Evolutionary conservation across 192 early-diverging fungal genomes (phyloP), one percentile per base, ranked within the genome.

Genomic region (Backusella liffmaniae): DNA sequence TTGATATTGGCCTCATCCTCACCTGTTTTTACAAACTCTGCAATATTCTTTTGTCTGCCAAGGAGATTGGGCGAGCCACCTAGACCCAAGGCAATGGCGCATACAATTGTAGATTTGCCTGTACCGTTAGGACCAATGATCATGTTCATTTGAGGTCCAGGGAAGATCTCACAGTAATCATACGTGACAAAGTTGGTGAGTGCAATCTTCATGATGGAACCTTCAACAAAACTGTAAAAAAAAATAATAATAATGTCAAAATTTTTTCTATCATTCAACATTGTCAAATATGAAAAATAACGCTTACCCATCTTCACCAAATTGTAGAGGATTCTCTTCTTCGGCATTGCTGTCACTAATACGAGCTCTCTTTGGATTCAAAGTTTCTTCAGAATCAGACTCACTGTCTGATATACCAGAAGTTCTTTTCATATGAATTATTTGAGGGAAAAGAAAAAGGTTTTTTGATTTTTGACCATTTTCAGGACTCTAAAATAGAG

Each of bases 131-230:
- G 94, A 29, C 95, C 96, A 66, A 98, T 94, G 36, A 99, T 94
- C 98, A 99, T 99, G 82, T 99, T 99, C 80, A 99, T 87, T 74
- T 96, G 89, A 0, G 96, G 96, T 0, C 98, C 98, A 1, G 98
- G 97, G 7, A 56, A 78, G 69, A 97, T 91, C 66, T 96, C 91
- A 70, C 93, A 92, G 10, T 82, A 82, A 74, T 96, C 92, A 81
- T 99, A 99, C 0, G 98, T 99, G n/a, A 99, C 91, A 83, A 99
- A 99, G 81, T 97, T 95, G n/a, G 79, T 89, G 29, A 96, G 84
- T 5, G 88, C 82, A 10, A 97, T 90, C 46, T 90, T 85, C 0
- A 95, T 80, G 68, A 97, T 96, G 1, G 90, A 78, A 0, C 95
- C 95, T 68, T 87, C 73, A 10, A 86, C 82, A 56, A 84, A 88